Evolutionary conservation across 176 grass and related monocot species (phyloP).

Genomic region (Echinochloa phyllopogon): DNA sequence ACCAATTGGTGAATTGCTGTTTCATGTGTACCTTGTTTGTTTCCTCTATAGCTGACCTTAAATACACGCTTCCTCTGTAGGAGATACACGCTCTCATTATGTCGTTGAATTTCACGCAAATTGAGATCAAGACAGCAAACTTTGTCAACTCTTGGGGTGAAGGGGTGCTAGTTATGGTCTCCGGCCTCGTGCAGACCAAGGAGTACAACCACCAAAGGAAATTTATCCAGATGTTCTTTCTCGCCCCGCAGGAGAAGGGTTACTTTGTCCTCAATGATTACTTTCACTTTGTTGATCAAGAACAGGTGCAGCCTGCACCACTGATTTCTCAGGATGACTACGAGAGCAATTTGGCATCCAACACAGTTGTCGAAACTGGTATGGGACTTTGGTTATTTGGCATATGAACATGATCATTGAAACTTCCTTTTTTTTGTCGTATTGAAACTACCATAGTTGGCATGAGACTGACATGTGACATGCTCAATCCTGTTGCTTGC

Average conservation of each 20-base stretch:
- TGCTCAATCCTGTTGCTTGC: neutral
- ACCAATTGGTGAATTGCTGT: neutral
- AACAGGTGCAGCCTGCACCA: conserved; percentile 64
- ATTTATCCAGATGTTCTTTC: conserved; percentile 93
- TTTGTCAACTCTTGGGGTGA: conserved; percentile 86
- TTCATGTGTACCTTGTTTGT: neutral
- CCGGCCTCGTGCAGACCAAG: conserved; percentile 76
- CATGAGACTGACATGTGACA: conserved; percentile 1
- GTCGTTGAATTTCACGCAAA: conserved; percentile 82
- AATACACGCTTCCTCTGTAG: conserved; percentile 42
- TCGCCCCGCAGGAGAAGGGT: conserved; percentile 97
- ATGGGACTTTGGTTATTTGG: conserved; percentile 20
- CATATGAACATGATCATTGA: neutral
- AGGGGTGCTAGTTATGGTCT: conserved; percentile 88
- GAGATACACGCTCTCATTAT: conserved; percentile 89
- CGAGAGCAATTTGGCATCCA: conserved; percentile 62
- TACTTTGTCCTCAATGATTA: conserved; percentile 98
- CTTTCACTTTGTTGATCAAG: conserved; percentile 91
- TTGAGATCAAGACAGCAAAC: conserved; percentile 90
- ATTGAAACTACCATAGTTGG: neutral
- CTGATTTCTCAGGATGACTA: conserved; percentile 54
- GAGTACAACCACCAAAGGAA: conserved; percentile 75
- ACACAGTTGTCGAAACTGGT: conserved; percentile 52
- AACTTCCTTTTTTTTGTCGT: neutral
- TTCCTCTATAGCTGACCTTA: neutral